Conservation (phyloP, 257 asterid species). For the Fraxinus cuspidata region DNA sequence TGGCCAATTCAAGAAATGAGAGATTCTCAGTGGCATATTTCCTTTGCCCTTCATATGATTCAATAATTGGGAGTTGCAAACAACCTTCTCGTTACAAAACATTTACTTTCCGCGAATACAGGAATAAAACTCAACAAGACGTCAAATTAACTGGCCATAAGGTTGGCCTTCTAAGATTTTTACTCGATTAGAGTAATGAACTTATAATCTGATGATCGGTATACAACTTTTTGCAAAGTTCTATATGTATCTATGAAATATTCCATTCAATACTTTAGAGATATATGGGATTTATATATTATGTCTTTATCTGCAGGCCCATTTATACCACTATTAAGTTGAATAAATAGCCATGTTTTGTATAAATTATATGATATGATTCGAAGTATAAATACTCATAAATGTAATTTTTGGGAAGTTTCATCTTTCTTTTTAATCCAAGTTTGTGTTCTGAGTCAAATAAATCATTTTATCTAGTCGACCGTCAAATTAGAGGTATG, state of each 20-base stretch:
- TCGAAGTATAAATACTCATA: background rate
- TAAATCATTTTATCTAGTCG: background rate
- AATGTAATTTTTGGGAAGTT: background rate
- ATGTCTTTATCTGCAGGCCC: background rate
- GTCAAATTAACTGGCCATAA: conserved; percentile 52
- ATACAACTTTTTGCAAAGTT: background rate
- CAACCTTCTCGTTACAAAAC: conserved; percentile 47
- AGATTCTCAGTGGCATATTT: conserved; percentile 80
- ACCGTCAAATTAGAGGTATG: background rate
- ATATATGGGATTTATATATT: too few relatives aligned
- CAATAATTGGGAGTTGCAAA: conserved; percentile 48
- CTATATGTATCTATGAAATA: too few relatives aligned
- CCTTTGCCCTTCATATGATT: conserved; percentile 63
- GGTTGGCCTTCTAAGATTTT: conserved; percentile 64
- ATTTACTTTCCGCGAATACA: conserved; percentile 64
- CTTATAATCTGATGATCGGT: background rate
- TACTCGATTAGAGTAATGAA: background rate
- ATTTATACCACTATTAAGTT: background rate
- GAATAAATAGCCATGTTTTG: background rate
- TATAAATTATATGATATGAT: background rate
- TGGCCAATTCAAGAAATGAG: conserved; percentile 49
- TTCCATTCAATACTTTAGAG: background rate
- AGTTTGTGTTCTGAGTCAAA: background rate
- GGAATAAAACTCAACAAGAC: conserved; percentile 56
- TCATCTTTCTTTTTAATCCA: background rate